These are phyloP conservation scores for Rugonectria rugulosa DNA, from an alignment of 2,329 filamentous ascomycete genomes.

Conservation along the genomic window DNA sequence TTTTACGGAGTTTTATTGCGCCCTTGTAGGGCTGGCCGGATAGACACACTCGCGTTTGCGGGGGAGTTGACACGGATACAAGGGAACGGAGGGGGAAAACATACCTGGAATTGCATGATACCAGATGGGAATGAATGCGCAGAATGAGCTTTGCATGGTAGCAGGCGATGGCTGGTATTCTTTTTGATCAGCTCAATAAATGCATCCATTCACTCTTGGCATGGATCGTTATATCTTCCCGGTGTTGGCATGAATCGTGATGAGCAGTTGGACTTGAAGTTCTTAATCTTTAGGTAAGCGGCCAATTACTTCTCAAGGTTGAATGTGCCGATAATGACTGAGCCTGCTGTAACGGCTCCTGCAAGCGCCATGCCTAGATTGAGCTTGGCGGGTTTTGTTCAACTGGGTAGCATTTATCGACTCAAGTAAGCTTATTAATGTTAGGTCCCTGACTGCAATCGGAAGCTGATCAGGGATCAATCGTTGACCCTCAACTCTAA, in stretches of 20 bases:
- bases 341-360: no score
- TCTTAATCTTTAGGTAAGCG: no score
- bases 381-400: no score
- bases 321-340: no score
- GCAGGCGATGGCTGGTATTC: background rate
- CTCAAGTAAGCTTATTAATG: no score
- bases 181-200: background rate
- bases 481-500: no score
- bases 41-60: background rate
- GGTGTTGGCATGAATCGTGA: background rate
- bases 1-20: constrained; percentile 1
- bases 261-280: background rate
- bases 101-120: constrained; percentile 3
- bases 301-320: no score
- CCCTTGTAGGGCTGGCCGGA: background rate
- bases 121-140: constrained; percentile 8
- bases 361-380: no score
- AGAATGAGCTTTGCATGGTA: background rate
- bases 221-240: background rate
- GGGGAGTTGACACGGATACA: background rate
- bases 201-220: background rate
- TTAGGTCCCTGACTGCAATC: no score
- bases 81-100: background rate
- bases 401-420: no score
- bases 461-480: no score